Conservation (phyloP, 192 early-diverging fungal species). For the Coemansia sp. region DNA sequence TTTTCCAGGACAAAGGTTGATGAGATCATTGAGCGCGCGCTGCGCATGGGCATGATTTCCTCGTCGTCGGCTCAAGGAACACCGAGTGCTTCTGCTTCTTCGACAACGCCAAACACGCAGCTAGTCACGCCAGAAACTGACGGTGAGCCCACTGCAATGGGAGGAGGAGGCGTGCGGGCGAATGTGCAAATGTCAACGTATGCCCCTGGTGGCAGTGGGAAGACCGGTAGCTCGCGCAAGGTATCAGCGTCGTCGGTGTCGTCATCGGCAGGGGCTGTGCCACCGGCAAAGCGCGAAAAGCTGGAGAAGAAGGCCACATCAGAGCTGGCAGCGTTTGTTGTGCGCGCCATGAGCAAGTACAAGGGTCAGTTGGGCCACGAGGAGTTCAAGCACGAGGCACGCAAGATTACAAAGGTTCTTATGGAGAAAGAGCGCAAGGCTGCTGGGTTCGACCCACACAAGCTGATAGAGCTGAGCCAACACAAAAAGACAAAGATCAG, state of each 20-base stretch:
- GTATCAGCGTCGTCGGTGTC: conserved; percentile 8
- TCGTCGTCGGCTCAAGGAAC: conserved; percentile 1
- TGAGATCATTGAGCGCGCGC: conserved; percentile 50
- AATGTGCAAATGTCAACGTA: background rate
- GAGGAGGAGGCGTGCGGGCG: background rate
- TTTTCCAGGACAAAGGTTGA: conserved; percentile 43
- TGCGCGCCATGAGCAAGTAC: conserved; percentile 46
- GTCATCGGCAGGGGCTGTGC: conserved; percentile 7
- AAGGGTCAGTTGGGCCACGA: conserved; percentile 46
- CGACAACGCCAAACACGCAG: conserved; percentile 8
- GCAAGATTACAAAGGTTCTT: conserved; percentile 54
- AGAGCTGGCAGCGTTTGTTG: conserved; percentile 53
- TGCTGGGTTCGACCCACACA: conserved; percentile 36
- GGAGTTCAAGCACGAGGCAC: conserved; percentile 55
- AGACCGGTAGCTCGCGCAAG: background rate
- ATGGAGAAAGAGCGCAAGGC: conserved; percentile 57
- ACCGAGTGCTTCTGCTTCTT: background rate
- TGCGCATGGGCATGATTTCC: conserved; percentile 25
- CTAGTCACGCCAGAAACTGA: conserved; percentile 48
- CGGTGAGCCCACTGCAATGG: conserved; percentile 20
- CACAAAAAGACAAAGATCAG: conserved; percentile 54
- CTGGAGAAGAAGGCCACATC: conserved; percentile 45
- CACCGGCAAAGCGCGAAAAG: conserved; percentile 35
- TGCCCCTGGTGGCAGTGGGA: background rate
- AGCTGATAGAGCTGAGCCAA: conserved; percentile 45